A percentile compares a stretch with the other conserved stretches of the same genome.
These are phyloP conservation scores for Breynia disticha DNA, from an alignment of 441 rosid species.

Conservation along the genomic window DNA sequence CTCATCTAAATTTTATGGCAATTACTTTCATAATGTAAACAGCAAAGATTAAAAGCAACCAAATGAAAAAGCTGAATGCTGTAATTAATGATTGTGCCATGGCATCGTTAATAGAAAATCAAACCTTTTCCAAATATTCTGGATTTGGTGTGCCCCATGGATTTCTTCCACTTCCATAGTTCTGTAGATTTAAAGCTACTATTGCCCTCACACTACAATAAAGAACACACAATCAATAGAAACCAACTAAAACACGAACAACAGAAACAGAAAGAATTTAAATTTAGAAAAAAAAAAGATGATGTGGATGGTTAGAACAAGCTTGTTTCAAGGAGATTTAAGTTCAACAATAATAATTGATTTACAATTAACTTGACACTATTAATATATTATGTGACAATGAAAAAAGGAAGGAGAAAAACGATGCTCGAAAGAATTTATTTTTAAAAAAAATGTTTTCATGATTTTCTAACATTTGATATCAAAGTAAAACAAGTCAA, in stretches of 20 bases:
- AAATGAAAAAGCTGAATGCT: not conserved
- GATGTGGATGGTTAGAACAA: not conserved
- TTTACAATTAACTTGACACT: too few species aligned
- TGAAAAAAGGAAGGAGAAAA: too few species aligned
- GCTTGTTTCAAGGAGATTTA: too few species aligned
- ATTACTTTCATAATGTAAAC: not conserved
- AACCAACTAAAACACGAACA: not conserved
- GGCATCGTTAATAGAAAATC: not conserved
- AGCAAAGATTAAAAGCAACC: not conserved
- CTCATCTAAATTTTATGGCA: too few species aligned
- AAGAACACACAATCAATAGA: slow-evolving; percentile 4
- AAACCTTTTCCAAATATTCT: slow-evolving; percentile 77
- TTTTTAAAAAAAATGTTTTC: too few species aligned
- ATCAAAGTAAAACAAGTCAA: too few species aligned
- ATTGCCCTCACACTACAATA: slow-evolving; percentile 77
- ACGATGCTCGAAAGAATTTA: too few species aligned
- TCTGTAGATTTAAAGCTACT: slow-evolving; percentile 81
- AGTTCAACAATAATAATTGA: too few species aligned
- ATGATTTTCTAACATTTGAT: too few species aligned
- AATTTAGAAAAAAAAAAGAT: not conserved
- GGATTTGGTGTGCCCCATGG: slow-evolving; percentile 90
- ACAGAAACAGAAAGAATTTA: not conserved
- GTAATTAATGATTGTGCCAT: not conserved
- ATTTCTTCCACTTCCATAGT: slow-evolving; percentile 87
- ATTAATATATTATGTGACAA: too few species aligned